Evolutionary conservation across 2,329 filamentous ascomycete genomes (phyloP), one percentile per base, ranked within the genome.

Genomic region (Apiospora marii): DNA sequence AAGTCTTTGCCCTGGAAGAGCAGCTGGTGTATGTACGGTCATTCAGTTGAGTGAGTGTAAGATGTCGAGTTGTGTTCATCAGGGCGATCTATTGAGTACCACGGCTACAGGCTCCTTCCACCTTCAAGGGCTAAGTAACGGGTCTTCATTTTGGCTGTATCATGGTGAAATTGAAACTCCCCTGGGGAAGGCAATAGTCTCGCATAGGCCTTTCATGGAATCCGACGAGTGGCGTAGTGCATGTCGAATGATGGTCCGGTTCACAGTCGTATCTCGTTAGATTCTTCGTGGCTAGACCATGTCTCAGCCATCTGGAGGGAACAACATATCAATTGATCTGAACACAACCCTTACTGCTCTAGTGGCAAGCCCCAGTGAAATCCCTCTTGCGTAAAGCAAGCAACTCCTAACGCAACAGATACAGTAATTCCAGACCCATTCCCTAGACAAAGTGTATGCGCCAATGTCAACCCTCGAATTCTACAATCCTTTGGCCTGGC

Each of bases 381-480:
- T 41, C 58, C 58, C 34, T 64, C 58, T 64, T 64, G 58, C 34
- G 73, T 53, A 74, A 73, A 73, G 72, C 72, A 75, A 73, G 61
- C 61, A 73, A 71, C 58, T 64, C 58, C 58, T 61, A 75, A 73
- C 58, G 73, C 74, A 73, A 74, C 72, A 73, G 75, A 51, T 70
- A 67, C 77, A 78, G 71, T 74, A 73, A 78, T 77, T 77, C 74
- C 74, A 75, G 74, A 75, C 76, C 74, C 73, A 76, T 76, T 75
- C 74, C 74, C 75, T 72, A 76, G 24, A 51, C 13, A 51, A 19
- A 37, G 48, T 24, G 51, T 4, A 69, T 53, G 46, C 34, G 46
- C 30, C 48, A 58, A 46, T 34, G 72, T 82, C 77, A 84, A 73
- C 82, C 81, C 73, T 87, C 85, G 78, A 87, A 87, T 77, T 87